Evolutionary conservation across 345 rosid genomes (phyloP).

Genomic region (Dipteronia sinensis): DNA sequence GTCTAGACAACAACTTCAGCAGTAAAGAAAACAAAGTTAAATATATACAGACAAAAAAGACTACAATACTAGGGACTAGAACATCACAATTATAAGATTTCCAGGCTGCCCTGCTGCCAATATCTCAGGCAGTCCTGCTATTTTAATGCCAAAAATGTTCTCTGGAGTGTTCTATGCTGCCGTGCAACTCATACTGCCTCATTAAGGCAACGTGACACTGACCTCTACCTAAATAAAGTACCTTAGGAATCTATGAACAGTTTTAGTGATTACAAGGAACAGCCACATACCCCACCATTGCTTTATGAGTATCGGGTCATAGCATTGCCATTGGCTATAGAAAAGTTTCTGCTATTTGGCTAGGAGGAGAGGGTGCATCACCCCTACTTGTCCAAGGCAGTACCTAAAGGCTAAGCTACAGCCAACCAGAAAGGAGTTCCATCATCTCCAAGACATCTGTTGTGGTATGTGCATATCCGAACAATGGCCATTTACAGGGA

Average conservation of each 20-base stretch:
- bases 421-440: no score
- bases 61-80: neutral
- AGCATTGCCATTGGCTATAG: neutral
- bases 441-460: neutral
- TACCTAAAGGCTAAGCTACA: conserved; percentile 38
- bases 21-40: neutral
- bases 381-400: conserved; percentile 34
- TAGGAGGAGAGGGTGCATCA: neutral
- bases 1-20: neutral
- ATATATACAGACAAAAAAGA: neutral
- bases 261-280: neutral
- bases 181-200: neutral
- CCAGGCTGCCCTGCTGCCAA: neutral
- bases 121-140: neutral
- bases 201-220: neutral
- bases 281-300: neutral
- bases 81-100: neutral
- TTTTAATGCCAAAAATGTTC: neutral
- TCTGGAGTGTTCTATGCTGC: neutral
- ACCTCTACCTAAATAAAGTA: neutral
- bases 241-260: neutral
- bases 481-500: neutral
- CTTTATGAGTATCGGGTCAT: neutral
- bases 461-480: neutral
- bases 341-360: neutral